Base-by-base conservation (phyloP, 2,329 filamentous ascomycete species). In the Claviceps fusiformis region DNA sequence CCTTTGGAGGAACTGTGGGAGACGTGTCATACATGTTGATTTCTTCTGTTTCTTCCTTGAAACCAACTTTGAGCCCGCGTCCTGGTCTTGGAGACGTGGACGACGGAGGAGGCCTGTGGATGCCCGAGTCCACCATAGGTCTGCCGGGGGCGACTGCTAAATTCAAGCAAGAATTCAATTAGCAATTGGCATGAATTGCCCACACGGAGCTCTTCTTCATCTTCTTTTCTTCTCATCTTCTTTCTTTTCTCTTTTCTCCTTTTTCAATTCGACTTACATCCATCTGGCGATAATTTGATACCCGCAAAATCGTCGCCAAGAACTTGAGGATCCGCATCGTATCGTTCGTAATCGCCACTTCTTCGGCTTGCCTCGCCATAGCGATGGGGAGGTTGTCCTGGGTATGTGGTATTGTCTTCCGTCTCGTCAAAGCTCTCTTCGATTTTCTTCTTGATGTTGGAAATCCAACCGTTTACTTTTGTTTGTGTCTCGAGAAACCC, bases 401-500 rank as follows among this genome's bases (percentile, higher is more conserved):
- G 63, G 51, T 61, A 56, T 53, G 65, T 65, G n/a, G 60, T 56
- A 10, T 59, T 47, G 39, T 71, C 80, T 54, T 85, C 80, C 8
- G 83, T 81, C 29, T 90, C 86, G 54, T 86, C 81, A 56, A 90
- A 87, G 60, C 93, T 89, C 51, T 93, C 92, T 64, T 97, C 91
- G 39, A 98, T 81, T 70, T 85, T 89, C 80, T 97, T 97, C 74
- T 89, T 93, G 67, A 98, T 76, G 59, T 83, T 90, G 52, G 81
- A 87, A 63, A 98, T 89, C 91, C 92, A 97, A 52, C 82, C 81
- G 72, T 95, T 97, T 63, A 98, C 87, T 66, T 88, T 95, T 55
- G 81, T 84, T 72, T 97, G 93, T 2, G 93, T 97, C 66, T 98
- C 91, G 55, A 90, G 65, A 71, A 98, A 98, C 4, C 93, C 93